Evolutionary conservation across 176 grass and related monocot genomes (phyloP), one percentile per base, ranked within the genome.

Genomic region (Musa troglodytarum): DNA sequence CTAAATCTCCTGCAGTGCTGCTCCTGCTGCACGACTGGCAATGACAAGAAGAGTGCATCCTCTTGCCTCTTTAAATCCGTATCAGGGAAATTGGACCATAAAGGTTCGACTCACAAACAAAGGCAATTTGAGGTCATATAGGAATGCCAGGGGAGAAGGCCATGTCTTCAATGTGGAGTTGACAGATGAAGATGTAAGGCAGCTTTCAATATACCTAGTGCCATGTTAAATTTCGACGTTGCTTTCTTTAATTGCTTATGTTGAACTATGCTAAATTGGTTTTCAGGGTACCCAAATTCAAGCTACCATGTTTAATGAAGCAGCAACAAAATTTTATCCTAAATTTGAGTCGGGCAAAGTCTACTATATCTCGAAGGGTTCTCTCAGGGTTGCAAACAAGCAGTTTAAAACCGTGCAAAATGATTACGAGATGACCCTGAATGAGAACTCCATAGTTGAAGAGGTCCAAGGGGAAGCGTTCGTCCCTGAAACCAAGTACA

Each of bases 21-120:
- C 90, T 21, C 95, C 95, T 1, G 84, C 88, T 10, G 88, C 90
- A 3, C 81, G 95, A 10, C 65, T 99, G 80, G 69, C 95, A 34
- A 99, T 92, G 88, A 87, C 95, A 14, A 94, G 90, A 21, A 86
- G 95, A 66, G 90, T 99, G 15, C 86, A 91, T 80, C 95, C 95
- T 24, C 73, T 99, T 82, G 84, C 94, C 62, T 84, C 90, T 10
- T 79, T 99, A 51, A 99, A 99, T 50, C 95, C 95, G 0, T 99
- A 99, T 54, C 95, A 99, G 73, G 95, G 95, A 11, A 99, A 91
- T 34, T 99, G 95, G 95, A 83, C 92, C 73, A 99, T 99, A 77
- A 99, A 94, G 74, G 95, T 99, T 73, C 88, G 95, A 50, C 86
- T 99, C 50, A 99, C 95, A 56, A 94, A 68, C 83, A 99, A 99